Percentiles rank a stretch among this genome's conserved stretches.
These are phyloP conservation scores for Paracoccidioides lutzii DNA, from an alignment of 2,329 filamentous ascomycete genomes.

Conservation along the genomic window DNA sequence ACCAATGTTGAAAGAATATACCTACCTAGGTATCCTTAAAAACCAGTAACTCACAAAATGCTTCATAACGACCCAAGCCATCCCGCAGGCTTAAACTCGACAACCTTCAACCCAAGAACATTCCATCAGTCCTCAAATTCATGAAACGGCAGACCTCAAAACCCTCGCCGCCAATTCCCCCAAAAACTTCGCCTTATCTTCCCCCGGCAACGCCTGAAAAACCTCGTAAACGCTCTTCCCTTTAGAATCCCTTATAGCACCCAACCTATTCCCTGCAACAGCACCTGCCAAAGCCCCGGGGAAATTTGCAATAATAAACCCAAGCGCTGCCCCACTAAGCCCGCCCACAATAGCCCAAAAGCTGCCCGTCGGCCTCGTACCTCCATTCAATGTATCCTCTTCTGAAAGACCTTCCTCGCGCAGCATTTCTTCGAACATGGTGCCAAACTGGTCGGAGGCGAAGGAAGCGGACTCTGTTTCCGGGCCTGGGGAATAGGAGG, in stretches of 20 bases:
- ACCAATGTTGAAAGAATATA: too few relatives aligned
- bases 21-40: too few relatives aligned
- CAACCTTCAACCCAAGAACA: background rate
- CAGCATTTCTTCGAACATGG: conserved; percentile 83
- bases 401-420: conserved; percentile 73
- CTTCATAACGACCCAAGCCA: too few relatives aligned
- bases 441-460: conserved; percentile 72
- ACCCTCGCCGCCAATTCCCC: conserved; percentile 76
- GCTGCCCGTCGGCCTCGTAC: conserved; percentile 42
- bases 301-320: conserved; percentile 90
- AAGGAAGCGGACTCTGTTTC: conserved; percentile 26
- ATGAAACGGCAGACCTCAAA: conserved; percentile 38
- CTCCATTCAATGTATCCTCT: conserved; percentile 42
- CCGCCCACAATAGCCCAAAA: conserved; percentile 86
- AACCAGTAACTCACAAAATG: too few relatives aligned
- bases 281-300: conserved; percentile 79
- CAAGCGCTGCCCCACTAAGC: conserved; percentile 74
- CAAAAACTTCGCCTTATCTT: conserved; percentile 66
- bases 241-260: conserved; percentile 74
- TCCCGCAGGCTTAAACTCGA: too few relatives aligned
- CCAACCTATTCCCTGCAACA: conserved; percentile 84
- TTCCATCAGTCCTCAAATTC: background rate
- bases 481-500: conserved; percentile 5
- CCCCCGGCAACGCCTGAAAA: conserved; percentile 72
- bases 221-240: conserved; percentile 93